Evolutionary conservation across 306 rosid species (phyloP), one percentile per base, ranked within the genome.

Genomic region (Prunus campanulata): DNA sequence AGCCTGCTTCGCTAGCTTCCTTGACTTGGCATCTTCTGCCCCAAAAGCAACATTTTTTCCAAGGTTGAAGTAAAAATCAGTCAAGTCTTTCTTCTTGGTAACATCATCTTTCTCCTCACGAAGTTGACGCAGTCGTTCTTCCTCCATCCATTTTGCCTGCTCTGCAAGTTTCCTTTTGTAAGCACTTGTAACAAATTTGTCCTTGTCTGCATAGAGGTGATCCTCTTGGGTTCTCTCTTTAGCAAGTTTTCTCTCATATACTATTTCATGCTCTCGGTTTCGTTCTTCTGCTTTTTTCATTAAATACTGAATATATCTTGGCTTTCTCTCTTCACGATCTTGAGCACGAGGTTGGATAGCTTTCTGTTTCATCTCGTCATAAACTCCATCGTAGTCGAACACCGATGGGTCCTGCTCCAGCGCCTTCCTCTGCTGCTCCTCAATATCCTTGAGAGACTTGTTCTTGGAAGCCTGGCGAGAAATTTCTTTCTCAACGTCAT

Each of bases 171-270:
- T 90, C 87, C 30, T 92, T 80, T 93, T 95, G 79, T 95, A 88
- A 35, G 97, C 97, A 77, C 88, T 82, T 0, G 97, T 92, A 52
- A 95, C 77, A 79, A 83, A 95, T 86, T 88, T 92, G 79, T 92
- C 97, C 87, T 95, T 95, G 73, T 87, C 90, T 6, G 89, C 91
- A 79, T 73, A 92, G 55, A 92, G 89, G 76, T 92, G 97, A 69
- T 95, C 96, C 32, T 95, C 97, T 85, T 89, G 74, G 89, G 85
- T 92, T 83, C 97, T 87, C 84, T 95, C 97, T 77, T 90, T 90
- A 7, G 90, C 96, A 59, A 95, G 78, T 83, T 92, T 95, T 75
- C 88, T 89, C 87, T 92, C 97, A 81, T 88, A 92, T 50, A 88
- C 91, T 72, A 92, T 82, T 71, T 89, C 97, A 5, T 87, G 90